phyloP scores from a whole-genome alignment of 805 yeast genomes.

The Starmera pachycereana region DNA sequence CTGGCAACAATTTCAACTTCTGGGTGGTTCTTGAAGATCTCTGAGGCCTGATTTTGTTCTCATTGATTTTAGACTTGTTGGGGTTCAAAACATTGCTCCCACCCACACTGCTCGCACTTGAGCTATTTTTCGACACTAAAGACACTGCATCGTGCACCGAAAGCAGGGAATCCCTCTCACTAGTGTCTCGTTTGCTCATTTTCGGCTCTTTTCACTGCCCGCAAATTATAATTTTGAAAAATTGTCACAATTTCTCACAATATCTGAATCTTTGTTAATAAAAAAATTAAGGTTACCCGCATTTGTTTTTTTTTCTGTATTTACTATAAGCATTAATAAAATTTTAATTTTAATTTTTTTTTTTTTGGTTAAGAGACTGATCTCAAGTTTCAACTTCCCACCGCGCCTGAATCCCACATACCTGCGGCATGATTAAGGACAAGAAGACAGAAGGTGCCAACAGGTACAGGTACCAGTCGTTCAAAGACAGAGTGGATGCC shows the following conservation, averaged over 20 bases:
- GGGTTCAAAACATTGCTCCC: background rate
- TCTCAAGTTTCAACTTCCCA: too few relatives aligned
- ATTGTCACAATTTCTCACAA: too few relatives aligned
- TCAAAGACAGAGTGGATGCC: conserved; percentile 74
- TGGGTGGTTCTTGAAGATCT: conserved; percentile 68
- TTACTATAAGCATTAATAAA: too few relatives aligned
- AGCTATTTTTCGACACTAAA: background rate
- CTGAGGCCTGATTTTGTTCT: conserved; percentile 52
- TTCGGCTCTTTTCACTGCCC: too few relatives aligned
- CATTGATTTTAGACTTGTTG: conserved; percentile 6
- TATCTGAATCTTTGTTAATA: too few relatives aligned
- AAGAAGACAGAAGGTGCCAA: conserved; percentile 46
- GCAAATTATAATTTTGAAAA: too few relatives aligned
- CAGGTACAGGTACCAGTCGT: conserved; percentile 59
- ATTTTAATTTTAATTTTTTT: too few relatives aligned
- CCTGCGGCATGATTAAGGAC: conserved; percentile 11
- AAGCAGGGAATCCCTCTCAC: background rate
- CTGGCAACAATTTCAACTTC: conserved; percentile 62
- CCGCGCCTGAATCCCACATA: too few relatives aligned
- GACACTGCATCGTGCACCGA: background rate
- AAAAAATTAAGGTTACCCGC: too few relatives aligned
- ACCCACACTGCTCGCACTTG: background rate
- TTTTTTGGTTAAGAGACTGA: too few relatives aligned
- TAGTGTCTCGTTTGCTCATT: background rate
- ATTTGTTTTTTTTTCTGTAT: too few relatives aligned